Conservation (phyloP, 495 filamentous ascomycete genomes). For the Talaromyces thailandensis region DNA sequence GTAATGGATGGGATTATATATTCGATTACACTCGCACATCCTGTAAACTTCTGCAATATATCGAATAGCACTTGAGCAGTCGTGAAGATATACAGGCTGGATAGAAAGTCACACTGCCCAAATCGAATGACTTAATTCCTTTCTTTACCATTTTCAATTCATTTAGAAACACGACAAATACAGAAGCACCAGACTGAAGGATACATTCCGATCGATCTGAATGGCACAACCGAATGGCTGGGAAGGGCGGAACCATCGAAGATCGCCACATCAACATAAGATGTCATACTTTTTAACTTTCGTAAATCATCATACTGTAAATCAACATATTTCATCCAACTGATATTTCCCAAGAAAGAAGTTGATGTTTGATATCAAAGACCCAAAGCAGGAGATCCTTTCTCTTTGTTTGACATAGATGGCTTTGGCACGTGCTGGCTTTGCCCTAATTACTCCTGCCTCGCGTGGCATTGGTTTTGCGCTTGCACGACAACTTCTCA, state of each 20-base stretch:
- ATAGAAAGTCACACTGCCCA: too few species aligned
- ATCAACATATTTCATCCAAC: neutral
- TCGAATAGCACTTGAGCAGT: too few species aligned
- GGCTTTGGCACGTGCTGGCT: constrained; percentile 7
- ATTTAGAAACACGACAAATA: too few species aligned
- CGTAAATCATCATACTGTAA: neutral
- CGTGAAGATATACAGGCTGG: too few species aligned
- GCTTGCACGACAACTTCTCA: constrained; percentile 57
- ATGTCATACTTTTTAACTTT: neutral
- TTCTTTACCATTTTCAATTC: too few species aligned
- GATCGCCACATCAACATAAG: constrained; percentile 1
- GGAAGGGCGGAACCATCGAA: neutral
- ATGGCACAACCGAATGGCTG: neutral
- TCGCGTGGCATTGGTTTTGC: constrained; percentile 69
- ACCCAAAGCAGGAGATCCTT: neutral
- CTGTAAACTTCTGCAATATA: too few species aligned
- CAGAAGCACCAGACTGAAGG: too few species aligned
- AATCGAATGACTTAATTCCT: too few species aligned
- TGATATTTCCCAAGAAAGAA: neutral
- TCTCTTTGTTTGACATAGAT: neutral
- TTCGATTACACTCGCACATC: too few species aligned
- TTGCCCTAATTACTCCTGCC: constrained; percentile 44
- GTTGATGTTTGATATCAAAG: neutral
- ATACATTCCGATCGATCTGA: neutral
- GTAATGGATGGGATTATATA: too few species aligned